A percentile compares a stretch with the other conserved stretches of the same genome.
phyloP scores from a whole-genome alignment of 805 yeast species.

The Kodamaea leandrae region DNA sequence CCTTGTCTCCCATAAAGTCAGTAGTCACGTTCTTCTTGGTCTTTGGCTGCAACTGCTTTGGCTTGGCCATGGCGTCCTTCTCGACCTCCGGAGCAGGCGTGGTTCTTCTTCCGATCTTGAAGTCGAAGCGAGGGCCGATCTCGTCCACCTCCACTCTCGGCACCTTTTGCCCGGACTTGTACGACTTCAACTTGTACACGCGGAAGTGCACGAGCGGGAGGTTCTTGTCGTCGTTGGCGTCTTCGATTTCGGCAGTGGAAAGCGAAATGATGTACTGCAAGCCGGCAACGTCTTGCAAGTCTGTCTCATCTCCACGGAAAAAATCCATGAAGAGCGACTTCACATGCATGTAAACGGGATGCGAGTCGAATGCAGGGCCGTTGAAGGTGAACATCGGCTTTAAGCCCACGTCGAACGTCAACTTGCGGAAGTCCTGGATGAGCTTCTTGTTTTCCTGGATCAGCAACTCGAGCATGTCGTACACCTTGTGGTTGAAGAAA shows the following conservation, averaged over 20 bases:
- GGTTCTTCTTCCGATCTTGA: slow-evolving; percentile 83
- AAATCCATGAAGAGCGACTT: slow-evolving; percentile 89
- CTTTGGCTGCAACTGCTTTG: slow-evolving; percentile 78
- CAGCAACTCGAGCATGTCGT: slow-evolving; percentile 90
- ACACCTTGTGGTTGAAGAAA: slow-evolving; percentile 85
- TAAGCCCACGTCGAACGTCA: slow-evolving; percentile 81
- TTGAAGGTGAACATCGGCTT: slow-evolving; percentile 94
- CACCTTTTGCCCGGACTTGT: slow-evolving; percentile 76
- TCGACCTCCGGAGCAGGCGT: slow-evolving; percentile 82
- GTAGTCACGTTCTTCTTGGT: slow-evolving; percentile 84
- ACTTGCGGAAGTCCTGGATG: slow-evolving; percentile 73
- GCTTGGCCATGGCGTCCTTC: slow-evolving; percentile 80
- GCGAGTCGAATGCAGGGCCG: slow-evolving; percentile 86
- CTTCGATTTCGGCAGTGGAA: slow-evolving; percentile 72
- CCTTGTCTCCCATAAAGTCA: slow-evolving; percentile 92
- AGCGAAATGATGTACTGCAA: slow-evolving; percentile 86
- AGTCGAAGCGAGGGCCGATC: slow-evolving; percentile 93
- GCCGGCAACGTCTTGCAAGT: slow-evolving; percentile 89
- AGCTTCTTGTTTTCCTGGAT: slow-evolving; percentile 65
- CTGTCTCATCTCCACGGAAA: slow-evolving; percentile 80
- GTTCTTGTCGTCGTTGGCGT: slow-evolving; percentile 62
- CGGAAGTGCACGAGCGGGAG: slow-evolving; percentile 86
- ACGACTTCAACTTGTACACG: slow-evolving; percentile 83
- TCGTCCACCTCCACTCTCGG: slow-evolving; percentile 95
- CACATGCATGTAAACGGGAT: slow-evolving; percentile 80